These are phyloP conservation scores for Penicillium glabrum DNA, from an alignment of 2,329 filamentous ascomycete species.

Conservation along the genomic window DNA sequence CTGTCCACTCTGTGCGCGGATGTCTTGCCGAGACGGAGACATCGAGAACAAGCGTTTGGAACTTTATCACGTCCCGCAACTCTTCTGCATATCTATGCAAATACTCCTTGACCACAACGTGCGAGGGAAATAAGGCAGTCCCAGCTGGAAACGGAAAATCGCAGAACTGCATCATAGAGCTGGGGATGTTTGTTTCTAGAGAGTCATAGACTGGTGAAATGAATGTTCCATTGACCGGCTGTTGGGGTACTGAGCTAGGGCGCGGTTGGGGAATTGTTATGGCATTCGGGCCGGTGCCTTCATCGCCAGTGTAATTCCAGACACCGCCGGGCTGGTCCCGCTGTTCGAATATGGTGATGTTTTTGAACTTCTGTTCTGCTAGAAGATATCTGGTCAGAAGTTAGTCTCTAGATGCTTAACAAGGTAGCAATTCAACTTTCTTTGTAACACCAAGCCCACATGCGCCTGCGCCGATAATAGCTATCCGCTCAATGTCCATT, in stretches of 20 bases:
- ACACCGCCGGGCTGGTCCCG: constrained; percentile 6
- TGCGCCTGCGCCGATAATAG: constrained; percentile 11
- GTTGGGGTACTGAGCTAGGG: constrained; percentile 2
- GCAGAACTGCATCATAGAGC: constrained; percentile 10
- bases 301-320: constrained; percentile 10
- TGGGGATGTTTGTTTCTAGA: constrained; percentile 11
- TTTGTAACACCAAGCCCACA: constrained; percentile 10
- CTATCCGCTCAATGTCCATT: constrained; percentile 10
- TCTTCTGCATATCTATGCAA: constrained; percentile 12
- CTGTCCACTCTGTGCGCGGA: constrained; percentile 3
- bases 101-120: constrained; percentile 6
- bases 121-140: constrained; percentile 4
- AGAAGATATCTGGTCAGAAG: constrained; percentile 3
- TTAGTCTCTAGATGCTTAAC: not conserved
- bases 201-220: constrained; percentile 11
- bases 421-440: not conserved
- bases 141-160: constrained; percentile 1
- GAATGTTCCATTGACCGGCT: constrained; percentile 2
- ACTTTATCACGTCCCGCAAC: not conserved
- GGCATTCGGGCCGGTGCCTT: not conserved
- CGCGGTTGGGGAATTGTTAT: not conserved
- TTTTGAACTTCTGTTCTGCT: constrained; percentile 4
- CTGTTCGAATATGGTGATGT: constrained; percentile 7
- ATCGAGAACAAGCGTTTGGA: constrained; percentile 3
- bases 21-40: not conserved